These are phyloP conservation scores for Aspergillus costaricaensis DNA, from an alignment of 2,329 filamentous ascomycete genomes.

Conservation along the genomic window DNA sequence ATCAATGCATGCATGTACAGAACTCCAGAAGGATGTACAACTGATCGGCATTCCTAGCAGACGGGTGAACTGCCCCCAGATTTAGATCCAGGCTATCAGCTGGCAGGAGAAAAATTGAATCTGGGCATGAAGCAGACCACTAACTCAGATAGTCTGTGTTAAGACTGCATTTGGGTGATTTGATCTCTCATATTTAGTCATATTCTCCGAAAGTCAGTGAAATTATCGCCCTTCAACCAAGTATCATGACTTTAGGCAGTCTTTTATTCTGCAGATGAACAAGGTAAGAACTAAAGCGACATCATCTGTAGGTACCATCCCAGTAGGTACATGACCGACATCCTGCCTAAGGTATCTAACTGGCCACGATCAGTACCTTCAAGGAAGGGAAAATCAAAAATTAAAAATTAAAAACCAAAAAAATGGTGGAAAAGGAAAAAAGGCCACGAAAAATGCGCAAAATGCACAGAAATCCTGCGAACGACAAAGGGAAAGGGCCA, in stretches of 20 bases:
- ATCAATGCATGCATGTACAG: constrained; percentile 7
- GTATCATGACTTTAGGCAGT: neutral
- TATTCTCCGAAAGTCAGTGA: too few species aligned
- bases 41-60: constrained; percentile 7
- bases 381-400: too few species aligned
- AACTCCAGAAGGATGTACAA: constrained; percentile 4
- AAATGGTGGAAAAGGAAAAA: too few species aligned
- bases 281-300: neutral
- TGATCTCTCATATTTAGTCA: too few species aligned
- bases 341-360: too few species aligned
- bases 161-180: too few species aligned
- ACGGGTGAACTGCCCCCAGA: constrained; percentile 6
- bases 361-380: too few species aligned
- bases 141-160: too few species aligned
- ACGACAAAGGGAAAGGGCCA: neutral
- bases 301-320: neutral
- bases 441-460: neutral
- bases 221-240: neutral
- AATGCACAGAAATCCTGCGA: neutral
- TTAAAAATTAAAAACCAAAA: too few species aligned
- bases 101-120: neutral
- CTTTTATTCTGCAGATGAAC: neutral
- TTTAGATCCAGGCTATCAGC: constrained; percentile 1
- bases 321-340: too few species aligned
- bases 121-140: too few species aligned